A percentile compares a stretch with the other conserved stretches of the same genome.
These are phyloP conservation scores for Eucalyptus curtisii DNA, from an alignment of 345 rosid genomes.

Conservation along the genomic window DNA sequence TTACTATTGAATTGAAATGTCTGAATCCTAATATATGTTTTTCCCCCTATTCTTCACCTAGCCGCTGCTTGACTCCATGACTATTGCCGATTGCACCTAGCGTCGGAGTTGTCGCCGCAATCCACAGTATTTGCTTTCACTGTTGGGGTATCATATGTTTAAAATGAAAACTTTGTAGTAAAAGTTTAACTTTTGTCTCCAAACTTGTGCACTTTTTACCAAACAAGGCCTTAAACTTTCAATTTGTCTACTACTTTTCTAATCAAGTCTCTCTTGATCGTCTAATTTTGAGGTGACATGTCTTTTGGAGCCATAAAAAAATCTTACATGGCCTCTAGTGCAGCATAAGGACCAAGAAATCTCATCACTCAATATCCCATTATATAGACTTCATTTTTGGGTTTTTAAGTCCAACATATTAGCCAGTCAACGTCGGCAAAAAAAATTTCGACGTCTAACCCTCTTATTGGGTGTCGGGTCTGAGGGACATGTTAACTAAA, in stretches of 20 bases:
- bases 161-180: not conserved
- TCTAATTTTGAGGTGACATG: not conserved
- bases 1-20: not conserved
- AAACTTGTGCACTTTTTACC: not conserved
- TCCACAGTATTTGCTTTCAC: not conserved
- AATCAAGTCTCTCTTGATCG: not conserved
- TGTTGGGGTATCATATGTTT: not conserved
- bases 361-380: not conserved
- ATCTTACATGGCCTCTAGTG: not conserved
- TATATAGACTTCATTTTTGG: not conserved
- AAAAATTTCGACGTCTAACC: not conserved
- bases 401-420: not conserved
- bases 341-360: not conserved
- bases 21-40: not conserved
- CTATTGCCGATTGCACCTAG: not conserved
- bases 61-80: not conserved
- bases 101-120: not conserved
- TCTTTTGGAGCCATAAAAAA: not conserved
- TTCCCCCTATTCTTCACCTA: not conserved
- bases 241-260: not conserved
- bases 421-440: not conserved
- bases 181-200: not conserved
- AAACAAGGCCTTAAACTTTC: not conserved
- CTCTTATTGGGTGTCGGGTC: not conserved
- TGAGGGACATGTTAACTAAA: not conserved